Base-by-base conservation (phyloP, 1,284 basidiomycete species). In the Cryptococcus neoformans region DNA sequence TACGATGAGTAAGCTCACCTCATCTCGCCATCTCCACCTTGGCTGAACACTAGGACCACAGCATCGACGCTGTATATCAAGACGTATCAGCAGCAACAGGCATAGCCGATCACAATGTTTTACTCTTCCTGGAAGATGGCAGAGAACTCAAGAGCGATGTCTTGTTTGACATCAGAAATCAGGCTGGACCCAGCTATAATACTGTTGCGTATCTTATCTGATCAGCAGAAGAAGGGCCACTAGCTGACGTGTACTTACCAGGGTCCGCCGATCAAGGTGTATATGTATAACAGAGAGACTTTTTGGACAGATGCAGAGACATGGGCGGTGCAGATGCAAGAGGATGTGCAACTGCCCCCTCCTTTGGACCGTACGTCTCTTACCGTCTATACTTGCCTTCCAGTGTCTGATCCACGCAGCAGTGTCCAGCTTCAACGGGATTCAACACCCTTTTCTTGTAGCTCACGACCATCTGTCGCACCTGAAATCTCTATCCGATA, bases 81-180 rank as follows among this genome's bases (percentile, higher is more conserved):
- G 69, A 72, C 51, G 61, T 70, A 2, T 54, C 69, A 1, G 47
- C 54, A 6, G 55, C 47, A 1, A 63, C 64, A 0, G 66, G 63
- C n/a, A 35, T 76, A 1, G 50, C 62, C 2, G 17, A 55, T 11
- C 67, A 65, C 39, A 72, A 74, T 59, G 56, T 74, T 10, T 56
- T 76, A 37, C 60, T 76, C n/a, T 76, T 76, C 57, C 59, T 73
- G 37, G 69, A 71, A 21, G 72, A 76, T 57, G 74, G 72, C 7
- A 48, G 71, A 49, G 72, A 76, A 55, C 53, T 76, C 14, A 63
- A 60, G 52, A 58, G 63, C 5, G 64, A 71, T 35, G 61, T 72
- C n/a, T 55, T 76, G 37, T 58, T 69, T 46, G 67, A 72, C 51
- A 54, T 64, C 7, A 70, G 68, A 70, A 72, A 68, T 50, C 58